Conservation (phyloP, 768 basidiomycete species). For the Omphalotus guepiniiformis region DNA sequence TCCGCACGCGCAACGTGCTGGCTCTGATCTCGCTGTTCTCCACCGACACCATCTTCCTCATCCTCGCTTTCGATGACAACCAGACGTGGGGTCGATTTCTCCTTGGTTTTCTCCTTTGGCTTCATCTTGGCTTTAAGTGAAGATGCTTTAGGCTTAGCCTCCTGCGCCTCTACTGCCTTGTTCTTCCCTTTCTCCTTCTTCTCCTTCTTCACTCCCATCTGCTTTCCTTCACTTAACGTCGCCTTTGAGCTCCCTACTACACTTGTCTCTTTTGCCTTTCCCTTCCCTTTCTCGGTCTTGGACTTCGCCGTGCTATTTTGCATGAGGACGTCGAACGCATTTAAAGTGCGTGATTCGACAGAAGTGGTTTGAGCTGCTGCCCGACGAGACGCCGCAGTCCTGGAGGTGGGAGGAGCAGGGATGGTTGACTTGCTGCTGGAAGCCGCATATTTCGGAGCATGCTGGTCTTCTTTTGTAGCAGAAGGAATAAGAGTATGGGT, state of each 20-base stretch:
- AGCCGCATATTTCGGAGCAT: neutral
- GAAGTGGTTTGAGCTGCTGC: neutral
- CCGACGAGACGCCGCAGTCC: too few relatives aligned
- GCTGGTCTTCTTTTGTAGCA: neutral
- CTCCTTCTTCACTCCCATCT: neutral
- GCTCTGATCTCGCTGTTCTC: too few relatives aligned
- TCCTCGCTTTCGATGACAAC: neutral
- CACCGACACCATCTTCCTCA: neutral
- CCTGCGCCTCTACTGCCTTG: neutral
- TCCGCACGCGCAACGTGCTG: too few relatives aligned
- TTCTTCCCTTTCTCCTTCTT: neutral
- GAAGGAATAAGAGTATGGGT: conserved; percentile 3
- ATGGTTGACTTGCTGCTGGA: too few relatives aligned
- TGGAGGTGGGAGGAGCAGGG: too few relatives aligned
- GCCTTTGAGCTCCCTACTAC: neutral
- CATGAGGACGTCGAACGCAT: conserved; percentile 4
- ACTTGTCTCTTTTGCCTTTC: neutral
- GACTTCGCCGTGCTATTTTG: neutral
- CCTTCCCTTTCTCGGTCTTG: neutral
- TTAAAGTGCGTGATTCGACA: neutral
- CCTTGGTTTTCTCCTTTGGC: neutral
- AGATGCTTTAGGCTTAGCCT: neutral
- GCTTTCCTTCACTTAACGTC: neutral
- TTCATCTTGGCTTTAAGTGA: conserved; percentile 6
- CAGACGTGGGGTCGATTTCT: neutral